Evolutionary conservation across 2,329 filamentous ascomycete genomes (phyloP).

Genomic region (Colletotrichum orchidophilum): DNA sequence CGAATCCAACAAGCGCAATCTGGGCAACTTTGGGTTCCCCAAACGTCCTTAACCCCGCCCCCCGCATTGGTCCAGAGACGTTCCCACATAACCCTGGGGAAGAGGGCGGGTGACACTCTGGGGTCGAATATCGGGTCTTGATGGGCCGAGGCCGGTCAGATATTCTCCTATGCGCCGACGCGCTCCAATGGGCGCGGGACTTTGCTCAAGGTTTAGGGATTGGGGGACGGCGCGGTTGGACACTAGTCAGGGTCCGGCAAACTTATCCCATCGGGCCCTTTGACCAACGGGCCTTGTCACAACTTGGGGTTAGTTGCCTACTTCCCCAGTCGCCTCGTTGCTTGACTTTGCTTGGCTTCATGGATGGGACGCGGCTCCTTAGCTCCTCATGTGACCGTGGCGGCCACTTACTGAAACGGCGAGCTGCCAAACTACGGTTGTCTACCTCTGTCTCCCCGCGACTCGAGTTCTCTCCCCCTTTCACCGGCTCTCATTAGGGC

Average conservation of each 20-base stretch:
- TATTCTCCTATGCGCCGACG: slow-evolving; percentile 12
- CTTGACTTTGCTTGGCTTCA: neutral
- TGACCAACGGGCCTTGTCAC: neutral
- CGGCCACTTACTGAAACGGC: neutral
- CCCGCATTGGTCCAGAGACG: slow-evolving; percentile 12
- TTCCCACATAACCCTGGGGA: slow-evolving; percentile 22
- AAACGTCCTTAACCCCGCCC: slow-evolving; percentile 15
- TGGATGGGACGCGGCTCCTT: neutral
- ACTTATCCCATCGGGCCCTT: neutral
- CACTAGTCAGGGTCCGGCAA: neutral
- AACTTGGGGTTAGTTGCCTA: neutral
- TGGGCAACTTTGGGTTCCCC: slow-evolving; percentile 8
- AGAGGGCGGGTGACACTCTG: slow-evolving; percentile 5
- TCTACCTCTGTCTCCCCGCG: no score
- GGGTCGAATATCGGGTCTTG: slow-evolving; percentile 15
- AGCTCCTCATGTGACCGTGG: neutral
- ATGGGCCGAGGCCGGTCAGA: slow-evolving; percentile 18
- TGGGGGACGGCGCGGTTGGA: neutral
- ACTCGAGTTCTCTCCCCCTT: neutral
- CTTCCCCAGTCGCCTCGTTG: neutral
- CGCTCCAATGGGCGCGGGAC: slow-evolving; percentile 25
- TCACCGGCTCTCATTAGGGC: neutral
- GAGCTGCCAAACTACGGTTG: neutral
- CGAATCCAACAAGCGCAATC: slow-evolving; percentile 14
- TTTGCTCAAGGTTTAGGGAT: neutral